Conservation (phyloP, 2,329 filamentous ascomycete genomes). For the Colletotrichum aenigma region DNA sequence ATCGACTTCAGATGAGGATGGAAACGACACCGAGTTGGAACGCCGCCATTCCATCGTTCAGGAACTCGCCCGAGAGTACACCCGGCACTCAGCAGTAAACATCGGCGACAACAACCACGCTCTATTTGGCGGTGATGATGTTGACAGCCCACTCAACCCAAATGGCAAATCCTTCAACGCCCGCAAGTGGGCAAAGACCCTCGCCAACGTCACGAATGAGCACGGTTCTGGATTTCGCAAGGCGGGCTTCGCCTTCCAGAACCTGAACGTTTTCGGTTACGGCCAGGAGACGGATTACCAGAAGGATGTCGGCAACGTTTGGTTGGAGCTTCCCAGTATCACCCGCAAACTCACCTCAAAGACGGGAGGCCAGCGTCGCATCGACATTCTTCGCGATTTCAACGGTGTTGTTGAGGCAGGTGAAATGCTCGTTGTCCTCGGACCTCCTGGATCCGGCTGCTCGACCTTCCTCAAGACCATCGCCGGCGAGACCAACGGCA, state of each 20-base stretch:
- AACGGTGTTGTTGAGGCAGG: slow-evolving; percentile 57
- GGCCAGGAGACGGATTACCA: slow-evolving; percentile 46
- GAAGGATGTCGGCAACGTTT: slow-evolving; percentile 43
- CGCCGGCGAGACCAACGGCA: slow-evolving; percentile 67
- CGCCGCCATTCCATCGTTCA: slow-evolving; percentile 25
- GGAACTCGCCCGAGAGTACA: slow-evolving; percentile 25
- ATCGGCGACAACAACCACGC: slow-evolving; percentile 25
- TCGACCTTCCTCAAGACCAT: slow-evolving; percentile 73
- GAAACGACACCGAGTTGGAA: slow-evolving; percentile 20
- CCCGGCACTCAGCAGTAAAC: slow-evolving; percentile 20
- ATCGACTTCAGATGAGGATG: slow-evolving; percentile 1
- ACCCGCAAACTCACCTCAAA: slow-evolving; percentile 33
- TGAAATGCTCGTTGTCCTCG: slow-evolving; percentile 63
- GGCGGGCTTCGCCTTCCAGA: slow-evolving; percentile 40
- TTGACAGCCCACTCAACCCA: slow-evolving; percentile 53
- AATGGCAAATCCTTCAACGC: slow-evolving; percentile 53
- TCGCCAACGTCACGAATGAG: slow-evolving; percentile 27
- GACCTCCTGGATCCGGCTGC: slow-evolving; percentile 60
- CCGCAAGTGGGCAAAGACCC: slow-evolving; percentile 38
- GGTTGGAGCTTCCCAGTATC: slow-evolving; percentile 29
- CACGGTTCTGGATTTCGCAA: slow-evolving; percentile 30
- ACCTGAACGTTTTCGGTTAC: slow-evolving; percentile 47
- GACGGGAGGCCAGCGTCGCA: slow-evolving; percentile 30
- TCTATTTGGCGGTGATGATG: slow-evolving; percentile 33
- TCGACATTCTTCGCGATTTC: slow-evolving; percentile 54